These are phyloP conservation scores for Leccinum disarticulatum DNA, from an alignment of 768 basidiomycete species.

Conservation along the genomic window DNA sequence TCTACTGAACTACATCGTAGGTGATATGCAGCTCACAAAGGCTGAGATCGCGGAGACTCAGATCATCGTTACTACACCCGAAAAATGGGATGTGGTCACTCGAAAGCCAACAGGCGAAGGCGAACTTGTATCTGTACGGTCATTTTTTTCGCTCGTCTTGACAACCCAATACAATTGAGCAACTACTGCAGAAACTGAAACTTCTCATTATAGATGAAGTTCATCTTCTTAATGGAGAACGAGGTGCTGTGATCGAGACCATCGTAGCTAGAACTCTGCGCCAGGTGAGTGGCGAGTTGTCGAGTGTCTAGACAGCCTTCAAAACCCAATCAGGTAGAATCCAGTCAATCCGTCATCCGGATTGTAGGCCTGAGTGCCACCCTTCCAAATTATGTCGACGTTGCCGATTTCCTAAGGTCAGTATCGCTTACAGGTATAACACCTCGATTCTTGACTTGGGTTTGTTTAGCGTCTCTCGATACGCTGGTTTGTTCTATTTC, in stretches of 20 bases:
- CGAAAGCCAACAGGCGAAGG: constrained; percentile 96
- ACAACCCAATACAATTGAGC: background rate
- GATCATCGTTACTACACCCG: constrained; percentile 97
- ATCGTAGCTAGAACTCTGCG: constrained; percentile 95
- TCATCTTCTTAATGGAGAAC: constrained; percentile 94
- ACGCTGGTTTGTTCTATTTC: constrained; percentile 93
- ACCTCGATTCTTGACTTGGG: constrained; percentile 2
- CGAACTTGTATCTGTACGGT: constrained; percentile 84
- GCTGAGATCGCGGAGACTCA: constrained; percentile 93
- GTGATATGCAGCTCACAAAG: constrained; percentile 97
- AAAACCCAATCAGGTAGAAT: constrained; percentile 70
- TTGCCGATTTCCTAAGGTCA: constrained; percentile 90
- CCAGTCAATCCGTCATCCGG: constrained; percentile 92
- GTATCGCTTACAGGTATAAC: constrained; percentile 10
- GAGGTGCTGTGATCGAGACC: constrained; percentile 96
- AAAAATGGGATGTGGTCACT: constrained; percentile 99
- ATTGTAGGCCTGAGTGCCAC: constrained; percentile 97
- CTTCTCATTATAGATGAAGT: constrained; percentile 97
- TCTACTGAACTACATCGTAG: constrained; percentile 18
- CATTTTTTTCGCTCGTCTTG: background rate
- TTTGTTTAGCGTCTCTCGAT: constrained; percentile 70
- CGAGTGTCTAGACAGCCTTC: background rate
- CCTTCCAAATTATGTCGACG: constrained; percentile 94
- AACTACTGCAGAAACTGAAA: constrained; percentile 68
- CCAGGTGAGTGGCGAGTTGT: constrained; percentile 50